A percentile compares a stretch with the other conserved stretches of the same genome.
phyloP scores from a whole-genome alignment of 2,329 filamentous ascomycete genomes.

The Colletotrichum falcatum region DNA sequence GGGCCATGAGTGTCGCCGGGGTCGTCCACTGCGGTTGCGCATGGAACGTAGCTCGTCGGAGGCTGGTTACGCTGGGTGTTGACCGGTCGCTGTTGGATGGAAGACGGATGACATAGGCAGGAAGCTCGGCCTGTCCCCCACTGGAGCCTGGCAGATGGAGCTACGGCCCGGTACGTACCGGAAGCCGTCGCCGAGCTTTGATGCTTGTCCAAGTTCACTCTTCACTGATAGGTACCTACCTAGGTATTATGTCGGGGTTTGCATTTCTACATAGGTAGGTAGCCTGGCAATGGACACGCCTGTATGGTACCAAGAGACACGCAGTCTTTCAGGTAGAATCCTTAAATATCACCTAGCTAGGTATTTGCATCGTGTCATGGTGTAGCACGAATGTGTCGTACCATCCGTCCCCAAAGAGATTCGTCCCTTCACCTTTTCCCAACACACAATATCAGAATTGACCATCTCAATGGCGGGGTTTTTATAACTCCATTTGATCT shows the following conservation, averaged over 20 bases:
- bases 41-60: constrained; percentile 29
- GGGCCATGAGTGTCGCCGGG: constrained; percentile 66
- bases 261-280: too few species aligned
- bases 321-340: neutral
- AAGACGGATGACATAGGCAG: constrained; percentile 40
- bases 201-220: neutral
- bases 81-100: constrained; percentile 29
- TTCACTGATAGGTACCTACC: neutral
- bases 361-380: neutral
- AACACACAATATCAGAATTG: neutral
- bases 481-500: constrained; percentile 9
- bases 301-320: too few species aligned
- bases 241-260: neutral
- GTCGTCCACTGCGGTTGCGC: constrained; percentile 23
- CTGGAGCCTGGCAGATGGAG: constrained; percentile 6
- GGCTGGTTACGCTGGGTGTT: constrained; percentile 29
- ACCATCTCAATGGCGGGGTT: constrained; percentile 7
- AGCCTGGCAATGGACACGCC: neutral
- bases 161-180: constrained; percentile 32
- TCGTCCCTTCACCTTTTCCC: neutral
- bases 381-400: neutral
- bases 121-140: constrained; percentile 25
- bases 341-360: neutral
- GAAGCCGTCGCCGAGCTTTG: neutral
- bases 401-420: neutral